Conservation (phyloP, 768 basidiomycete species). For the Russula virescens region DNA sequence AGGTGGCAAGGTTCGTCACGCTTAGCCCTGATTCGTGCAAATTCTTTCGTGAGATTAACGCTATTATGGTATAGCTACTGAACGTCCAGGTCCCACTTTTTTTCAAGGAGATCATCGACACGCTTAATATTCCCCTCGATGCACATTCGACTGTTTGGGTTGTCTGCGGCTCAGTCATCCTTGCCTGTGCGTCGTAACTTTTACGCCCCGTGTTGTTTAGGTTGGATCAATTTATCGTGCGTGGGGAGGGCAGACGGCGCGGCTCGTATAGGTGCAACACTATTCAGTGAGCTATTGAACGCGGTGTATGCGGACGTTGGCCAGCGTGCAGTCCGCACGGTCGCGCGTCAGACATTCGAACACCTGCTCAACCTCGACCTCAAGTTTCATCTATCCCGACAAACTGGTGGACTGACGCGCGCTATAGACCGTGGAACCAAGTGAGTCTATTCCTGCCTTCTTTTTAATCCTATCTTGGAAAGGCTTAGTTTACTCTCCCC, state of each 20-base stretch:
- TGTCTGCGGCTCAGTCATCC: conserved; percentile 80
- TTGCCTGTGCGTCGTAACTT: conserved; percentile 68
- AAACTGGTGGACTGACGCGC: conserved; percentile 92
- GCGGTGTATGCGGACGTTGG: conserved; percentile 96
- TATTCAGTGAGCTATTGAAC: conserved; percentile 89
- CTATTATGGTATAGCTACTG: conserved; percentile 50
- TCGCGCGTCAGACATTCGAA: conserved; percentile 92
- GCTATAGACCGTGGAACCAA: conserved; percentile 98
- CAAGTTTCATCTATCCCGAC: conserved; percentile 85
- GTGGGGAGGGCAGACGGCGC: conserved; percentile 60
- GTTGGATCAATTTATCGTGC: no score
- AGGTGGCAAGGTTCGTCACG: conserved; percentile 69
- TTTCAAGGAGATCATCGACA: conserved; percentile 89
- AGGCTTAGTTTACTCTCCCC: not conserved
- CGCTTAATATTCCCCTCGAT: conserved; percentile 79
- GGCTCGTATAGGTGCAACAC: conserved; percentile 82
- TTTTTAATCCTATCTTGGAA: not conserved
- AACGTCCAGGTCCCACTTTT: conserved; percentile 98
- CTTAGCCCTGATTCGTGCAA: not conserved
- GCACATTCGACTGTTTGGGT: conserved; percentile 79
- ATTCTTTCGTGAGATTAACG: not conserved
- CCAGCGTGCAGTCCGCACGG: conserved; percentile 89
- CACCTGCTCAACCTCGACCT: conserved; percentile 89
- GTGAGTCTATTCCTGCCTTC: conserved; percentile 35
- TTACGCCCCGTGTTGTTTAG: not conserved